These are phyloP conservation scores for Alloascoidea africana DNA, from an alignment of 805 yeast genomes.

Conservation along the genomic window DNA sequence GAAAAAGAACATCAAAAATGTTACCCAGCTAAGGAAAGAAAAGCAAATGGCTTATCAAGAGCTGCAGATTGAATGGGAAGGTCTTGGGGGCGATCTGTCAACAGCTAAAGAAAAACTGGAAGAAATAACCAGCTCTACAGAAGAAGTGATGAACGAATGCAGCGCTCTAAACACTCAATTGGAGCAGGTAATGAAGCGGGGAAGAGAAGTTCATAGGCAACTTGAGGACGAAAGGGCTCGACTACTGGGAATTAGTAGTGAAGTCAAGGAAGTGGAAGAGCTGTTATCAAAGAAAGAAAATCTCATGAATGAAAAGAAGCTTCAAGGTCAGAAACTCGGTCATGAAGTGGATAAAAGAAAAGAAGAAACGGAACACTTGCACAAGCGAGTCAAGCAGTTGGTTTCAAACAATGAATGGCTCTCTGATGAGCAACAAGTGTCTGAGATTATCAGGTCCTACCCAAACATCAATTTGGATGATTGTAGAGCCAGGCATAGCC, in stretches of 20 bases:
- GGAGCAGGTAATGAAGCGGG: slow-evolving; percentile 13
- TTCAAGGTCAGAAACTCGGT: slow-evolving; percentile 35
- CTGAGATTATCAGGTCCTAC: slow-evolving; percentile 41
- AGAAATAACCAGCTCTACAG: slow-evolving; percentile 19
- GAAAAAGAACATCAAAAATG: slow-evolving; percentile 17
- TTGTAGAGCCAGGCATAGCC: slow-evolving; percentile 38
- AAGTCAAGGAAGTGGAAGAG: slow-evolving; percentile 33
- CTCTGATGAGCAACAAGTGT: slow-evolving; percentile 40
- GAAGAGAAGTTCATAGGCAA: slow-evolving; percentile 14
- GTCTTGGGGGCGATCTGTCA: slow-evolving; percentile 38
- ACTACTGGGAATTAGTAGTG: slow-evolving; percentile 60
- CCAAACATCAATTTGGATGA: slow-evolving; percentile 49
- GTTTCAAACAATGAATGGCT: slow-evolving; percentile 61
- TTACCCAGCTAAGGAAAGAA: slow-evolving; percentile 26
- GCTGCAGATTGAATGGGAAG: slow-evolving; percentile 58
- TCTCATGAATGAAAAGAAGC: slow-evolving; percentile 26
- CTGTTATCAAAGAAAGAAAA: slow-evolving; percentile 27
- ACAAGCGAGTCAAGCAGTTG: slow-evolving; percentile 26
- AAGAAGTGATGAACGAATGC: slow-evolving; percentile 19
- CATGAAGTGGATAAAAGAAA: slow-evolving; percentile 39
- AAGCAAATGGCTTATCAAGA: slow-evolving; percentile 43
- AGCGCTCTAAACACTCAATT: slow-evolving; percentile 14
- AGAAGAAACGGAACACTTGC: slow-evolving; percentile 21
- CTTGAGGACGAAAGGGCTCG: slow-evolving; percentile 39
- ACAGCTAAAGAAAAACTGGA: slow-evolving; percentile 26